These are phyloP conservation scores for Coniferiporia sulphurascens DNA, from an alignment of 1,284 basidiomycete species.

Conservation along the genomic window DNA sequence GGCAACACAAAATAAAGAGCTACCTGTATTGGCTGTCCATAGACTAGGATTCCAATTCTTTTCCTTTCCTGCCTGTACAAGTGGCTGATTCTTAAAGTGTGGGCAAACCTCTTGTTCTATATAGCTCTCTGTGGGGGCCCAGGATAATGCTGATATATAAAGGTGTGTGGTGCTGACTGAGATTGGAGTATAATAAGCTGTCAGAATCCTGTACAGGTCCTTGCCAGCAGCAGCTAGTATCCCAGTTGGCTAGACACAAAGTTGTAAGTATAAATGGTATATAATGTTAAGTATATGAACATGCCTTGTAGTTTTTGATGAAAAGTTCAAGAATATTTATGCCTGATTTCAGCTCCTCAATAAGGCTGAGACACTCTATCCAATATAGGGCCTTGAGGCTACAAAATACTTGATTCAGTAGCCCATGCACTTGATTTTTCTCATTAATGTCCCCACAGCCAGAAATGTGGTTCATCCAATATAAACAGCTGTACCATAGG, in stretches of 20 bases:
- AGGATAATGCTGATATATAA: background rate
- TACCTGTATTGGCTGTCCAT: background rate
- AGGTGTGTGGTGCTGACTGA: background rate
- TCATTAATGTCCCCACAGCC: background rate
- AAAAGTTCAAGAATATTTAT: background rate
- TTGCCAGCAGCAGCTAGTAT: background rate
- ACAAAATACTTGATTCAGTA: background rate
- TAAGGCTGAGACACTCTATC: slow-evolving; percentile 2
- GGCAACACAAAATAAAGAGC: background rate
- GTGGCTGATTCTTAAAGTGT: background rate
- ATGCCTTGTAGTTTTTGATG: background rate
- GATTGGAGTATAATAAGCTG: background rate
- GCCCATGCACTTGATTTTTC: background rate
- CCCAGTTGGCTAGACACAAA: background rate
- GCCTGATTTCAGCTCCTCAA: background rate
- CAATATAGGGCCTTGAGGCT: background rate
- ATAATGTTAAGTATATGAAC: background rate
- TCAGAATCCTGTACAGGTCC: background rate
- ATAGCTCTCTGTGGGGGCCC: background rate
- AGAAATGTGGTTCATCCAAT: background rate
- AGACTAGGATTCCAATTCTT: background rate
- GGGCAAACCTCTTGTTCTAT: background rate
- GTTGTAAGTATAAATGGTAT: background rate
- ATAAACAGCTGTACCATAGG: background rate
- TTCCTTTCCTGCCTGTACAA: background rate